phyloP scores from a whole-genome alignment of 2,329 filamentous ascomycete genomes.

The Exophiala alcalophila region DNA sequence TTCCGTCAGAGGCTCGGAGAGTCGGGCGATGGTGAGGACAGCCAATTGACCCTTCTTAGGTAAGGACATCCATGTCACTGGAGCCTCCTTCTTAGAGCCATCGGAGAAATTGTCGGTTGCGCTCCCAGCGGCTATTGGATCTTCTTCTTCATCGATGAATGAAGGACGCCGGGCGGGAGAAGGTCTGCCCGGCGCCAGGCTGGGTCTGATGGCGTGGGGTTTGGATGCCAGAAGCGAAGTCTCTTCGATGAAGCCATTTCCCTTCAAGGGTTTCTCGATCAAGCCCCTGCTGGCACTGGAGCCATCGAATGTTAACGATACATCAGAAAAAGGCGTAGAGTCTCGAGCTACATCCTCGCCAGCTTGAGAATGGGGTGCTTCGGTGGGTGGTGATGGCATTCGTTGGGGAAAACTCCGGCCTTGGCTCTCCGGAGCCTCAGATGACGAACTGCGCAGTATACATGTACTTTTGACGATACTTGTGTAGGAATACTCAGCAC shows the following conservation, averaged over 20 bases:
- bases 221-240: neutral
- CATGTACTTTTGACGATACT: no score
- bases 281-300: constrained; percentile 4
- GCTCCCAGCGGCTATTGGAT: constrained; percentile 17
- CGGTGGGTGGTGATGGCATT: constrained; percentile 19
- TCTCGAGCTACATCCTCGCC: constrained; percentile 12
- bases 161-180: constrained; percentile 26
- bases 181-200: constrained; percentile 15
- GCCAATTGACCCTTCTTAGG: constrained; percentile 74
- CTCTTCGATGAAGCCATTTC: constrained; percentile 5
- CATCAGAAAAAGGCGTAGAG: neutral
- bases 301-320: constrained; percentile 4
- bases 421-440: constrained; percentile 11
- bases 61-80: constrained; percentile 67
- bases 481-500: no score
- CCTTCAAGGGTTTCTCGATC: neutral
- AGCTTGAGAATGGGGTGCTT: neutral
- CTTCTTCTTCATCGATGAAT: constrained; percentile 31
- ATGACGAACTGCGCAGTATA: no score
- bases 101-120: constrained; percentile 2
- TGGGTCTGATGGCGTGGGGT: constrained; percentile 8
- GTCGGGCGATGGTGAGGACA: constrained; percentile 71
- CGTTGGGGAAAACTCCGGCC: constrained; percentile 1
- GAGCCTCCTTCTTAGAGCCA: constrained; percentile 36
- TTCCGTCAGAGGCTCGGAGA: constrained; percentile 79